Evolutionary conservation across 2,329 filamentous ascomycete species (phyloP), one percentile per base, ranked within the genome.

Genomic region (Metarhizium rileyi): DNA sequence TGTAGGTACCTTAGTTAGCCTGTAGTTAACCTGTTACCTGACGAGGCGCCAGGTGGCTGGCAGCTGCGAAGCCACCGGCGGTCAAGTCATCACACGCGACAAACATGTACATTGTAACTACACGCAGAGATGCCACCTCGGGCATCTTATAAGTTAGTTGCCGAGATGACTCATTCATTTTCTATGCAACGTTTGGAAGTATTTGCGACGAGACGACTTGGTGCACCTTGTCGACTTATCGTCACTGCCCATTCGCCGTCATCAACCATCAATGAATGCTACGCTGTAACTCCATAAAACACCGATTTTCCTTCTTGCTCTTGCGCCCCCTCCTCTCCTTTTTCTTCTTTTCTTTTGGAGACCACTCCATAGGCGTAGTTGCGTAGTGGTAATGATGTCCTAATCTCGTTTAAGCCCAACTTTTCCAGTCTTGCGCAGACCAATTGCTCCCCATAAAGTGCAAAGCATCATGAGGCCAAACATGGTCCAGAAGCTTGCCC

Each of bases 401-500:
- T 50, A 70, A 49, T 70, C 67, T n/a, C 58, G 61, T 57, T 76
- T 76, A 51, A 76, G 50, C 0, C 73, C 74, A 50, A 77, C 65
- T 48, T 64, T 72, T 3, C 73, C 72, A 27, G 69, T 66, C 49
- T 62, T 67, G 30, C 68, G 58, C 30, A 76, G 51, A 0, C 72
- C 73, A 25, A 66, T 60, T 0, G 56, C 63, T 4, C 70, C 67
- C 47, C 76, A 55, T 0, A 61, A 53, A 44, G 61, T 66, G 36
- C 67, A 67, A 8, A 67, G 28, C n/a, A 75, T 50, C 65, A 74
- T 74, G 16, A 68, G 63, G 0, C 57, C 73, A 62, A 76, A 75
- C 59, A 70, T 70, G 0, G 69, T 63, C 75, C 74, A 77, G 55
- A 76, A 78, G 2, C 67, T 68, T 0, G 71, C 74, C 33, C 68